These are phyloP conservation scores for Acidiella bohemica DNA, from an alignment of 495 filamentous ascomycete genomes.

Conservation along the genomic window DNA sequence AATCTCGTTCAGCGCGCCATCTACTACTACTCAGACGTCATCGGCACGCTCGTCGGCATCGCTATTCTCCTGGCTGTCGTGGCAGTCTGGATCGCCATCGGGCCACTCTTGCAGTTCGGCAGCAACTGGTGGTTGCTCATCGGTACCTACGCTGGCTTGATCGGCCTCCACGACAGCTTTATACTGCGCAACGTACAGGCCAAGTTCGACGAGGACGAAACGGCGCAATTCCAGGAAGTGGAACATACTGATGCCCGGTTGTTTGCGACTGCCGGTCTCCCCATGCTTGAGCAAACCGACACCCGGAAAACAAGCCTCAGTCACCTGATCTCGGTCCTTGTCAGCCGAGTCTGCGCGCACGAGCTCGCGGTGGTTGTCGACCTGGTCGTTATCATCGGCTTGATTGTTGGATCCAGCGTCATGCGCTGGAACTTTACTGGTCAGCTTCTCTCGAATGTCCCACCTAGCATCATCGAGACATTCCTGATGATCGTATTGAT, in stretches of 20 bases:
- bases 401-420: not conserved
- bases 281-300: not conserved
- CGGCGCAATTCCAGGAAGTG: not conserved
- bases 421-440: not conserved
- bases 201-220: not conserved
- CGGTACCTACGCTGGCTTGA: conserved; percentile 3
- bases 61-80: not conserved
- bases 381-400: not conserved
- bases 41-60: conserved; percentile 2
- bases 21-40: conserved; percentile 1
- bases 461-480: conserved; percentile 1
- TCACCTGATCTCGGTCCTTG: not conserved
- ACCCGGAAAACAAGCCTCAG: not conserved
- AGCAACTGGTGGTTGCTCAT: conserved; percentile 6
- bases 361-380: not conserved
- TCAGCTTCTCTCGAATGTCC: not conserved
- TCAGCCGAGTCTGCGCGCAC: not conserved
- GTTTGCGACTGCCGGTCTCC: not conserved
- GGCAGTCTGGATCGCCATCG: conserved; percentile 1
- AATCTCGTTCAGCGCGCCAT: conserved; percentile 1
- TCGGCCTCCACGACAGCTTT: conserved; percentile 1
- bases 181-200: conserved; percentile 3
- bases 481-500: not conserved
- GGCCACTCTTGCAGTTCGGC: conserved; percentile 1
- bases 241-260: not conserved